Percentiles rank a stretch among this genome's conserved stretches.
Evolutionary conservation across 2,329 filamentous ascomycete genomes (phyloP).

Genomic region (Verticillium isaacii): DNA sequence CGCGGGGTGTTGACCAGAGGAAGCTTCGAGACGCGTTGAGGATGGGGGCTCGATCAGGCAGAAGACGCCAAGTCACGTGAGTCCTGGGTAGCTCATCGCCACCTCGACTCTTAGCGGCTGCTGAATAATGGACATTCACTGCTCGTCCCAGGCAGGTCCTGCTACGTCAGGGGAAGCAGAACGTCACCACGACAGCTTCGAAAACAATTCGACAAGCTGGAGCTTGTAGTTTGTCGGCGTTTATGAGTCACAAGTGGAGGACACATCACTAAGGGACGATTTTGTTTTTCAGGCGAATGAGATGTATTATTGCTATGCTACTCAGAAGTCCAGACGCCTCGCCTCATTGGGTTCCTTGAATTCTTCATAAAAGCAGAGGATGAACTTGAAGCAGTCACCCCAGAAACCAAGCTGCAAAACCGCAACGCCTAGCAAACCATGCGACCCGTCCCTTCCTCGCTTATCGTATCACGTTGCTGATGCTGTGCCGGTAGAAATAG

Average conservation of each 20-base stretch:
- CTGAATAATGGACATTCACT: not conserved
- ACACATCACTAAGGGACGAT: no score
- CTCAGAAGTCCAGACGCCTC: not conserved
- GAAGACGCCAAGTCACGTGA: constrained; percentile 34
- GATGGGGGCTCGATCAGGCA: constrained; percentile 18
- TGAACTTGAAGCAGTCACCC: not conserved
- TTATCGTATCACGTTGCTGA: not conserved
- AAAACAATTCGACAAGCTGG: no score
- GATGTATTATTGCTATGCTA: not conserved
- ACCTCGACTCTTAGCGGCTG: not conserved
- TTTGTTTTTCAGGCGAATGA: no score
- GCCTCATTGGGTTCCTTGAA: not conserved
- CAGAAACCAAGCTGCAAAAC: not conserved
- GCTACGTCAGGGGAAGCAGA: no score
- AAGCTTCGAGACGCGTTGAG: constrained; percentile 24
- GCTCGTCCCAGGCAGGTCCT: no score
- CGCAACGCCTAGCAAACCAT: not conserved
- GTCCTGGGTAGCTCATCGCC: not conserved
- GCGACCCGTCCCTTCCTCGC: not conserved
- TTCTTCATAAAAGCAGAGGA: not conserved
- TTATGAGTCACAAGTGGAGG: no score
- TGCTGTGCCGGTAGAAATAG: not conserved
- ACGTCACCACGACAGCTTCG: no score
- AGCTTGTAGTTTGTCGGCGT: no score
- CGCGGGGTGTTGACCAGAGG: constrained; percentile 14